These are phyloP conservation scores for Myochromella boudieri DNA, from an alignment of 768 basidiomycete genomes.

Conservation along the genomic window DNA sequence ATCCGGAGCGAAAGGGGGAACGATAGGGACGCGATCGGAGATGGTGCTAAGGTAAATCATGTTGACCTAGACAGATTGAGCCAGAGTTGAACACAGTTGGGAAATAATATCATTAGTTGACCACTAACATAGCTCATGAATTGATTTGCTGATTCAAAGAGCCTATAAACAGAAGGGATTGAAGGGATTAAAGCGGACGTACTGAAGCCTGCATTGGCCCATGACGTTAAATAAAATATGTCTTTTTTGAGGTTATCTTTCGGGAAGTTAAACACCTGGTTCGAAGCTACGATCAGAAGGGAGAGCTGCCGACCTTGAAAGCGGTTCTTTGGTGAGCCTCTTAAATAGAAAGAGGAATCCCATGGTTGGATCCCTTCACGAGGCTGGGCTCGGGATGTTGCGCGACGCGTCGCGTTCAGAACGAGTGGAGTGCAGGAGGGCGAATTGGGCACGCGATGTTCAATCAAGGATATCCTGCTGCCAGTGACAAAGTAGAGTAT, in stretches of 20 bases:
- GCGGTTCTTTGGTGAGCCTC: slow-evolving; percentile 8
- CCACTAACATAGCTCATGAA: slow-evolving; percentile 33
- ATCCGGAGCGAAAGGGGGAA: slow-evolving; percentile 47
- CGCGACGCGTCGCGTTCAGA: background rate
- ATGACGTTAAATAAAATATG: slow-evolving; percentile 53
- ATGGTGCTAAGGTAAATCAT: slow-evolving; percentile 47
- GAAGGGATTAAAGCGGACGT: slow-evolving; percentile 11
- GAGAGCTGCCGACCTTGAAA: slow-evolving; percentile 12
- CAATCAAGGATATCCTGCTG: background rate
- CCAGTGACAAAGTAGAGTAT: slow-evolving; percentile 3
- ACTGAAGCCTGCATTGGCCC: slow-evolving; percentile 59
- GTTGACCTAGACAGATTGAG: slow-evolving; percentile 33
- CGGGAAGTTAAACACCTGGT: background rate
- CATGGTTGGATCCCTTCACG: slow-evolving; percentile 5
- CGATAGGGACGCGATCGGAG: slow-evolving; percentile 43
- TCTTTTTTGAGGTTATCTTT: slow-evolving; percentile 50
- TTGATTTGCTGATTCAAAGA: slow-evolving; percentile 28
- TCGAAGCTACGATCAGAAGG: background rate
- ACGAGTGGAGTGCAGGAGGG: slow-evolving; percentile 2
- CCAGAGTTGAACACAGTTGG: background rate
- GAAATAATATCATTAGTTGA: too few relatives aligned
- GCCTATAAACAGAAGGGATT: background rate
- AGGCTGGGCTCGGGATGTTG: background rate
- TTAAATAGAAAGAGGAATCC: slow-evolving; percentile 14
- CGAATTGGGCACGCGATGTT: background rate